These are phyloP conservation scores for Trypanosoma melophagium DNA, from an alignment of 208 protist genomes.

Conservation along the genomic window DNA sequence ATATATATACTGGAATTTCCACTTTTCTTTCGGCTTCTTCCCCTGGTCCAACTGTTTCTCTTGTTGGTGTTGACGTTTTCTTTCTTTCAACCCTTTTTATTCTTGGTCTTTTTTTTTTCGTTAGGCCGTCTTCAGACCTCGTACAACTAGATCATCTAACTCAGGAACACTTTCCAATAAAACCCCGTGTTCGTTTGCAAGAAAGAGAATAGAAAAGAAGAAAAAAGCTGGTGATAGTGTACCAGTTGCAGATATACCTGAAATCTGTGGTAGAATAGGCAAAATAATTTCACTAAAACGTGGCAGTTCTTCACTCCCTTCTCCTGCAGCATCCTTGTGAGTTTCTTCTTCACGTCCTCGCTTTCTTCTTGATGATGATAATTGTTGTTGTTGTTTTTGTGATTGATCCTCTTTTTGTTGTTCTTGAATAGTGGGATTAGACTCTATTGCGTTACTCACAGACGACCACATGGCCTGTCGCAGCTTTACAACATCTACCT, in stretches of 20 bases:
- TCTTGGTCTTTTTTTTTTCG: not conserved
- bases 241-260: conserved; percentile 66
- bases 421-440: conserved; percentile 23
- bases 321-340: conserved; percentile 9
- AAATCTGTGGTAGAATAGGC: conserved; percentile 60
- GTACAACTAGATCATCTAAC: conserved; percentile 65
- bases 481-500: conserved; percentile 83
- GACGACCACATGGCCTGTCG: conserved; percentile 80
- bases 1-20: not conserved
- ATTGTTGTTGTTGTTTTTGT: not conserved
- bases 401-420: conserved; percentile 6
- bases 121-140: conserved; percentile 33
- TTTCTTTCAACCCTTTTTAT: not conserved
- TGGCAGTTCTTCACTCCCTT: conserved; percentile 14
- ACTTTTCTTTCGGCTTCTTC: conserved; percentile 1
- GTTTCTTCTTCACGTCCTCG: conserved; percentile 7
- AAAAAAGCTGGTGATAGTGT: conserved; percentile 89
- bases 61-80: not conserved
- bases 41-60: not conserved
- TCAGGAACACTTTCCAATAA: conserved; percentile 62
- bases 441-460: conserved; percentile 39
- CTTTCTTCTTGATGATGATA: not conserved
- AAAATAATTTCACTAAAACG: conserved; percentile 74
- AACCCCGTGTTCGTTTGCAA: conserved; percentile 88
- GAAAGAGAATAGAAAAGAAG: conserved; percentile 90